Evolutionary conservation across 108 stramenopile species (phyloP).

Genomic region (Fistulifera solaris): DNA sequence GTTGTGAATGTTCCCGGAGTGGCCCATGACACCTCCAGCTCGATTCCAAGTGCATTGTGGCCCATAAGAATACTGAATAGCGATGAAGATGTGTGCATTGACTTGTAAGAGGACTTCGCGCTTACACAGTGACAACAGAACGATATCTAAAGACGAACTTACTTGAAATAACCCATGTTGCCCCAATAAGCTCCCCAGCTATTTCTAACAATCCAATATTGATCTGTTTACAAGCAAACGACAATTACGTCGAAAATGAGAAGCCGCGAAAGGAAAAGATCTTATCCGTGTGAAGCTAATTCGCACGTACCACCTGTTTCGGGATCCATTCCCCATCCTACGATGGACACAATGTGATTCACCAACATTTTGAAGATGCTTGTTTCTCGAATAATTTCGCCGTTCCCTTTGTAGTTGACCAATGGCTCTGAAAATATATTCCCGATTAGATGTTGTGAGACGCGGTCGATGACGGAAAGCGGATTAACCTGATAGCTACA

Average conservation of each 20-base stretch:
- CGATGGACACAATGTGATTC: constrained; percentile 74
- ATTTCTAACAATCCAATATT: constrained; percentile 90
- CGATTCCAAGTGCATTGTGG: constrained; percentile 79
- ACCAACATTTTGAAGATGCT: constrained; percentile 26
- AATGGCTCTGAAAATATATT: constrained; percentile 28
- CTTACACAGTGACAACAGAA: too few relatives aligned
- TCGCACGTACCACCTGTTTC: constrained; percentile 13
- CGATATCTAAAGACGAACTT: too few relatives aligned
- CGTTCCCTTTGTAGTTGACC: constrained; percentile 60
- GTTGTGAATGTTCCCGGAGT: constrained; percentile 55
- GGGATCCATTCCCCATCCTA: constrained; percentile 76
- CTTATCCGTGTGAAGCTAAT: too few relatives aligned
- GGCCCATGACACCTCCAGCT: constrained; percentile 72
- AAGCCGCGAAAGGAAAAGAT: too few relatives aligned
- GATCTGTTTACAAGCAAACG: too few relatives aligned
- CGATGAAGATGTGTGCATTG: too few relatives aligned
- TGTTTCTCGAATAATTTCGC: constrained; percentile 32
- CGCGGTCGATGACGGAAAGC: constrained; percentile 51
- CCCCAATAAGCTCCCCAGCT: constrained; percentile 48
- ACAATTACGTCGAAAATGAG: too few relatives aligned
- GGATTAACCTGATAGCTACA: constrained; percentile 14
- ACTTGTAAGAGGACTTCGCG: constrained; percentile 36
- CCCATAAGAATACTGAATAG: constrained; percentile 42
- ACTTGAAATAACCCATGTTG: constrained; percentile 36
- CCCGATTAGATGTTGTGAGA: constrained; percentile 30